These are phyloP conservation scores for Mortierella sp. DNA, from an alignment of 371 early-diverging fungal species.

Conservation along the genomic window DNA sequence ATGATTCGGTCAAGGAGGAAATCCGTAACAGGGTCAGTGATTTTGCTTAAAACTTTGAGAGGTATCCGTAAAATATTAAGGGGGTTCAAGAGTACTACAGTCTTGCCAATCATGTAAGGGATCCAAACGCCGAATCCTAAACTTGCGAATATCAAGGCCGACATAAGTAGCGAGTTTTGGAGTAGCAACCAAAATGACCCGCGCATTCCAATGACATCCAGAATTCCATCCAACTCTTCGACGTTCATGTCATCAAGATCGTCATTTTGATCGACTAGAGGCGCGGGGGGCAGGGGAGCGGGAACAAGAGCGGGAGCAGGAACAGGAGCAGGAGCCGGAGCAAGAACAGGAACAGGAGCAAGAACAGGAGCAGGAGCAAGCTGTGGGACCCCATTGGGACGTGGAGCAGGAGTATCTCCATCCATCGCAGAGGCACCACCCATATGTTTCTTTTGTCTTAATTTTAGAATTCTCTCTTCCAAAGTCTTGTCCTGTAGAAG, in stretches of 20 bases:
- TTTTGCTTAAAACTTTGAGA: conserved; percentile 57
- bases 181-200: conserved; percentile 82
- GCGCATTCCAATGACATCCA: conserved; percentile 91
- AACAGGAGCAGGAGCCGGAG: conserved; percentile 45
- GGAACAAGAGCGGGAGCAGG: conserved; percentile 3
- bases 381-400: not conserved
- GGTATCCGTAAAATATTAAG: conserved; percentile 63
- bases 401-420: not conserved
- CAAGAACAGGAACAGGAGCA: not conserved
- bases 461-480: conserved; percentile 11
- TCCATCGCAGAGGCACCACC: not conserved
- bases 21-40: conserved; percentile 72
- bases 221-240: conserved; percentile 84
- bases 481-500: conserved; percentile 16
- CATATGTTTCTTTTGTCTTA: conserved; percentile 6
- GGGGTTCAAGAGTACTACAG: conserved; percentile 64
- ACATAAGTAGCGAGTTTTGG: conserved; percentile 85
- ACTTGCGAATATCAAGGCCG: conserved; percentile 79
- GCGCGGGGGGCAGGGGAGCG: conserved; percentile 7
- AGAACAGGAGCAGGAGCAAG: not conserved
- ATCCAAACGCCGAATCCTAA: conserved; percentile 81
- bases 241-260: conserved; percentile 67
- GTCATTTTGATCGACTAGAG: conserved; percentile 17
- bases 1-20: conserved; percentile 59
- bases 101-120: conserved; percentile 79